Evolutionary conservation across 225 moss, liverwort and hornwort species (phyloP), one percentile per base, ranked within the genome.

Genomic region (Ulota crispa): DNA sequence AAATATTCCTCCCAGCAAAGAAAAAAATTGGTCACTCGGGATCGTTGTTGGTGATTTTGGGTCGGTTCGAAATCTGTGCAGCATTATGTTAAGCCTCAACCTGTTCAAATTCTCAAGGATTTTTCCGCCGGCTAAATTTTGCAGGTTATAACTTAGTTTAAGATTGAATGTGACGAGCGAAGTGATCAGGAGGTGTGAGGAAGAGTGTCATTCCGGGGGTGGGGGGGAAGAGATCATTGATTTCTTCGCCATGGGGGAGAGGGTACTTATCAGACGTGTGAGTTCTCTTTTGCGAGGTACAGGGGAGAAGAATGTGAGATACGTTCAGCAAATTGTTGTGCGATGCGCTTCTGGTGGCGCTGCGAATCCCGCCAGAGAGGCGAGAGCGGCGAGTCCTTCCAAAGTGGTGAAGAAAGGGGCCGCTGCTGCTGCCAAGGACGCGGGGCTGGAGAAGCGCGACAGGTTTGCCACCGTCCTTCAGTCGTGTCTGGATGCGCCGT

Each of bases 341-440:
- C 73, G 87, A 69, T 88, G 78, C 70, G 88, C 91, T 65, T 91
- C 91, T 41, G 87, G 88, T 75, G 91, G 88, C 20, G 85, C 78
- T 41, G 84, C 84, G 4, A 89, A 91, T 72, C 68, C 86, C 50
- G 82, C 91, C 1, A 70, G 86, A 52, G 94, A 92, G 62, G 83
- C 89, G 32, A 91, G 28, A 76, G 85, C 87, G 11, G 93, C 93
- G 6, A 93, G 91, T 72, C 88, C 96, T 71, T 91, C 94, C 26
- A 96, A 92, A 64, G 81, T 81, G 78, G 93, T 89, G 77, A 90
- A 91, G 87, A 95, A 93, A 82, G 89, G 93, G 13, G 86, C 78
- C 55, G 79, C 72, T 28, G 56, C 72, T 28, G 56, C 86, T 59
- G 82, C 74, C 71, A 92, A 90, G 77, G 86, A 81, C 26, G 62